Evolutionary conservation across 129 eudicot genomes (phyloP).

Genomic region (Kitagawia praeruptora): DNA sequence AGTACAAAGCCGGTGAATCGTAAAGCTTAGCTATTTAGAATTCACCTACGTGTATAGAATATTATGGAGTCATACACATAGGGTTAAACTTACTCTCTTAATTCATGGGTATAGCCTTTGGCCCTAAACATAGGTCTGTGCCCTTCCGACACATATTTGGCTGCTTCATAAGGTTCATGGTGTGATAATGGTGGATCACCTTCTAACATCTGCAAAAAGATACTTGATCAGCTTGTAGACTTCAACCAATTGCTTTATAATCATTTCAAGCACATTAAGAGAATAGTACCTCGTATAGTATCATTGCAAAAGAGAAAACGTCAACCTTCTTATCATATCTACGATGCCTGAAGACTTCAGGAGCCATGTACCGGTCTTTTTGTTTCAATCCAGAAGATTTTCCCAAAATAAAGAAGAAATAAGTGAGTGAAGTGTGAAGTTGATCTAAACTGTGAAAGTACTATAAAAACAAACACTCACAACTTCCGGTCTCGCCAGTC

Average conservation of each 20-base stretch:
- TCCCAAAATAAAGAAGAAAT: neutral
- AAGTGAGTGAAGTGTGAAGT: neutral
- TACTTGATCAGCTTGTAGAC: neutral
- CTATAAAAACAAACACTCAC: conserved; percentile 37
- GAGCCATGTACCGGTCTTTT: conserved; percentile 97
- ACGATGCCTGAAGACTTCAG: conserved; percentile 95
- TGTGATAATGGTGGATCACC: conserved; percentile 81
- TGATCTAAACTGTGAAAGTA: neutral
- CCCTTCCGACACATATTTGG: conserved; percentile 81
- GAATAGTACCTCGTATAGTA: conserved; percentile 70
- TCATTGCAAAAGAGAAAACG: conserved; percentile 97
- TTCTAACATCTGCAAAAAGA: conserved; percentile 76
- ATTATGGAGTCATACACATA: neutral
- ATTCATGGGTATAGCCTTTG: conserved; percentile 50
- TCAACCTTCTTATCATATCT: conserved; percentile 96
- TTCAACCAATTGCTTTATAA: conserved; percentile 2
- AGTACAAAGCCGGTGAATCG: neutral
- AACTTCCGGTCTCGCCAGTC: conserved; percentile 99
- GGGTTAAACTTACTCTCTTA: conserved; percentile 65
- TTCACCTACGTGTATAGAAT: neutral
- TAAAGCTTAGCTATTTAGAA: neutral
- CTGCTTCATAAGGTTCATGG: conserved; percentile 95
- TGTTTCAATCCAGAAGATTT: conserved; percentile 13
- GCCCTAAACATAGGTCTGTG: conserved; percentile 74
- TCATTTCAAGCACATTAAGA: neutral